Percentiles rank a stretch among this genome's conserved stretches.
Evolutionary conservation across 768 basidiomycete species (phyloP).

Genomic region (Phanerochaete carnosa): DNA sequence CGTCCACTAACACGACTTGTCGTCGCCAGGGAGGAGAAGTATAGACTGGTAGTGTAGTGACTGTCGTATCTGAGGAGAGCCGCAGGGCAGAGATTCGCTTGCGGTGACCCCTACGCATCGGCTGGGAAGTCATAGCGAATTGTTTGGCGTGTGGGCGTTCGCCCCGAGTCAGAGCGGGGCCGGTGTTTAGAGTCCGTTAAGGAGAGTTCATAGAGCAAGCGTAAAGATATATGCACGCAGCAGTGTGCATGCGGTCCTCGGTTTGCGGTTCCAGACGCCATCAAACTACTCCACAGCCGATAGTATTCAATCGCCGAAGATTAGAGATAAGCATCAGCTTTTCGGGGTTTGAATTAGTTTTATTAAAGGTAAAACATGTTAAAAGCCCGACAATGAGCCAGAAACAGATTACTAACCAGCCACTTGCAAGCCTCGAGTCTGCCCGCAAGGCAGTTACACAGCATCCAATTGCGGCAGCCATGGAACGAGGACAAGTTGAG

Average conservation of each 20-base stretch:
- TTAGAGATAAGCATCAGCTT: background rate
- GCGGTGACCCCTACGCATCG: conserved; percentile 37
- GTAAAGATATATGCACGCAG: conserved; percentile 5
- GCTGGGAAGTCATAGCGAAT: conserved; percentile 18
- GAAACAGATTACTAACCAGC: background rate
- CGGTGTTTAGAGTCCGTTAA: conserved; percentile 5
- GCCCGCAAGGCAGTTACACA: background rate
- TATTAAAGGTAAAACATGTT: background rate
- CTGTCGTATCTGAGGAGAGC: conserved; percentile 64
- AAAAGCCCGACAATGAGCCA: background rate
- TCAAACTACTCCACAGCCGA: background rate
- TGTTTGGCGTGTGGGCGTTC: background rate
- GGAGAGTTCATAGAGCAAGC: conserved; percentile 2
- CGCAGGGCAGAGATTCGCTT: conserved; percentile 55
- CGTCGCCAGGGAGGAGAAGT: conserved; percentile 34
- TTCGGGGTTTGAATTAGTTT: background rate
- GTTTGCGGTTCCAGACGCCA: background rate
- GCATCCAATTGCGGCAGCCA: background rate
- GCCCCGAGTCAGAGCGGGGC: conserved; percentile 12
- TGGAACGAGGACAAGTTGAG: background rate
- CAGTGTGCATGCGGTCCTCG: background rate
- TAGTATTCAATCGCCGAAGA: background rate
- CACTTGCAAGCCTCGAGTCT: background rate
- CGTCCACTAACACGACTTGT: conserved; percentile 23
- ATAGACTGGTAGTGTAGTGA: conserved; percentile 61